A percentile compares a stretch with the other conserved stretches of the same genome.
Evolutionary conservation across 1,139 yeast genomes (phyloP).

Genomic region (Zygosaccharomyces sapae): DNA sequence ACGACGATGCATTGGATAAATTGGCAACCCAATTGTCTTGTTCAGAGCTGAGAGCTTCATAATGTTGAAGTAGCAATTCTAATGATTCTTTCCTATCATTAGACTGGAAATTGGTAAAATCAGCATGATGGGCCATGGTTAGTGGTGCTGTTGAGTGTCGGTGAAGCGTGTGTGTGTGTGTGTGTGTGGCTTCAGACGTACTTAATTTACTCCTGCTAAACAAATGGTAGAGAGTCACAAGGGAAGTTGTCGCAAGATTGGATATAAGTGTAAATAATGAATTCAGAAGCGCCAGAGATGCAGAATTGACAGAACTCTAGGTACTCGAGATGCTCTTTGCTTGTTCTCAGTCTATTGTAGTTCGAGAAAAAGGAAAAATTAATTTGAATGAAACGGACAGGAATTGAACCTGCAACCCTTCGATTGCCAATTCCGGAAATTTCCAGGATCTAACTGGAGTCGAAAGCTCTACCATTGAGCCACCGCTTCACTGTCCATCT

Average conservation of each 20-base stretch:
- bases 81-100: constrained; percentile 53
- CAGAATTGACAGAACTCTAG: too few relatives aligned
- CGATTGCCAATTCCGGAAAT: constrained; percentile 41
- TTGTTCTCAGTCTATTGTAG: too few relatives aligned
- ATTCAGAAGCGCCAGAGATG: too few relatives aligned
- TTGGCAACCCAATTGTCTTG: constrained; percentile 86
- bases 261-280: too few relatives aligned
- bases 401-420: constrained; percentile 76
- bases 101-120: constrained; percentile 48
- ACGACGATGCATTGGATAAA: constrained; percentile 76
- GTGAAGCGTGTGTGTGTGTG: not conserved
- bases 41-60: constrained; percentile 57
- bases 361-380: not conserved
- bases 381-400: constrained; percentile 56
- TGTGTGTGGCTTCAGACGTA: not conserved
- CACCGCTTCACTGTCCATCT: constrained; percentile 56
- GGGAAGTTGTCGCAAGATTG: too few relatives aligned
- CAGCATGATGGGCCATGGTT: constrained; percentile 54
- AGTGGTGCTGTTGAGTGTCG: not conserved
- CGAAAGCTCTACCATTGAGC: constrained; percentile 94
- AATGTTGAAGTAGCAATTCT: constrained; percentile 54
- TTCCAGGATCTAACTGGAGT: constrained; percentile 55
- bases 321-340: too few relatives aligned
- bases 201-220: not conserved
- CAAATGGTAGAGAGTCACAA: not conserved